phyloP scores from a whole-genome alignment of 257 asterid genomes.

The Nemophila menziesii region DNA sequence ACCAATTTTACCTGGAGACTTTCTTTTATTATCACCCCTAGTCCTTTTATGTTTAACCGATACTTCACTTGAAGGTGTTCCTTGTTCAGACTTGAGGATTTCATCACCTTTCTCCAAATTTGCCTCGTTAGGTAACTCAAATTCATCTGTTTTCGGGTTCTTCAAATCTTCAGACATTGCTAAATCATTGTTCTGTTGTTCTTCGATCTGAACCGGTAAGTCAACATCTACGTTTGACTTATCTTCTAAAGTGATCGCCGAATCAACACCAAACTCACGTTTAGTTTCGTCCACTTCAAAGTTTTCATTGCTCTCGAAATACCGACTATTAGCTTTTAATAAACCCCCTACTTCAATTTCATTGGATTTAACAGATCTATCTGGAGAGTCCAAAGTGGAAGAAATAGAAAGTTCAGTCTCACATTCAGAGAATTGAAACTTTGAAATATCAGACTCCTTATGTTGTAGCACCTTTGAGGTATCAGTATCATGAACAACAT shows the following conservation, averaged over 20 bases:
- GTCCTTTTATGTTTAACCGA: slow-evolving; percentile 52
- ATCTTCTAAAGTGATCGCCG: slow-evolving; percentile 23
- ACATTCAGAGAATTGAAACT: slow-evolving; percentile 58
- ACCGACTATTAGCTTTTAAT: slow-evolving; percentile 20
- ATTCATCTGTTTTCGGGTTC: slow-evolving; percentile 29
- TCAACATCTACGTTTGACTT: slow-evolving; percentile 25
- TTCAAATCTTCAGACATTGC: slow-evolving; percentile 19
- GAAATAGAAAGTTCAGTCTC: slow-evolving; percentile 77
- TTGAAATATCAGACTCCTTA: slow-evolving; percentile 19
- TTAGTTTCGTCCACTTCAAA: slow-evolving; percentile 30
- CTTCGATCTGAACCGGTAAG: slow-evolving; percentile 23
- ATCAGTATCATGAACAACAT: neutral
- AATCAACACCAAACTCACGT: no score
- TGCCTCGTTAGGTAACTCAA: slow-evolving; percentile 24
- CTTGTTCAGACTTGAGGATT: slow-evolving; percentile 47
- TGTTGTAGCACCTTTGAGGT: neutral
- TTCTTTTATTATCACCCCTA: slow-evolving; percentile 39
- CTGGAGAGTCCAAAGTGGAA: slow-evolving; percentile 81
- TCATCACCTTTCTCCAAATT: slow-evolving; percentile 30
- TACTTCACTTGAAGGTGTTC: slow-evolving; percentile 65
- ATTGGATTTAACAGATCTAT: slow-evolving; percentile 39
- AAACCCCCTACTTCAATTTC: slow-evolving; percentile 27
- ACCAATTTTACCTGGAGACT: slow-evolving; percentile 25
- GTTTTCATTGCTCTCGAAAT: slow-evolving; percentile 20
- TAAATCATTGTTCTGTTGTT: slow-evolving; percentile 18